Conservation (phyloP, 805 yeast genomes). For the Yarrowia deformans region DNA sequence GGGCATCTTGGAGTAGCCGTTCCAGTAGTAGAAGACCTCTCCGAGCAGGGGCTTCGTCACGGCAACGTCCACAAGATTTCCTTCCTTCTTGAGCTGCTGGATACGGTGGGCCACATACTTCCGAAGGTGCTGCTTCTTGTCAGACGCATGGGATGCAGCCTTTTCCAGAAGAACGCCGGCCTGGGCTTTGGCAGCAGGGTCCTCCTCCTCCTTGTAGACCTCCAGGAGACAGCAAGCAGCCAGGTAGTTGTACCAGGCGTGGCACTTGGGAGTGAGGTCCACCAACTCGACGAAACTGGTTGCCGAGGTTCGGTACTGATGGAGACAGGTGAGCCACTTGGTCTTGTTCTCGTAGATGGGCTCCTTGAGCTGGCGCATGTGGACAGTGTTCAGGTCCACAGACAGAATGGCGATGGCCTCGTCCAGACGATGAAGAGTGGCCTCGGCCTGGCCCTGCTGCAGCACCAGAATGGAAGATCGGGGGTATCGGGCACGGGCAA, state of each 20-base stretch:
- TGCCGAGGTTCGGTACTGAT: slow-evolving; percentile 81
- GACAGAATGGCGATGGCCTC: slow-evolving; percentile 71
- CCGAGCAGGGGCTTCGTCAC: slow-evolving; percentile 83
- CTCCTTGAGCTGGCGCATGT: slow-evolving; percentile 92
- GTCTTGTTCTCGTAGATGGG: slow-evolving; percentile 82
- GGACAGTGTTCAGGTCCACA: slow-evolving; percentile 58
- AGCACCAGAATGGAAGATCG: slow-evolving; percentile 88
- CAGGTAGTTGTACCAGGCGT: slow-evolving; percentile 80
- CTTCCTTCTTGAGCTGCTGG: slow-evolving; percentile 30
- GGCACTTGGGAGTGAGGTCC: slow-evolving; percentile 87
- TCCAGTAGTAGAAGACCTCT: slow-evolving; percentile 89
- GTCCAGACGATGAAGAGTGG: slow-evolving; percentile 68
- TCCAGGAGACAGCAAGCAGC: slow-evolving; percentile 89
- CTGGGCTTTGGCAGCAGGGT: slow-evolving; percentile 14
- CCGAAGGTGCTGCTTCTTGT: slow-evolving; percentile 33
- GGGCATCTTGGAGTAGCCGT: slow-evolving; percentile 87
- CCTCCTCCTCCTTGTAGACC: slow-evolving; percentile 62
- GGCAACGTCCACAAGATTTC: slow-evolving; percentile 62
- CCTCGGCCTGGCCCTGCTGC: slow-evolving; percentile 82
- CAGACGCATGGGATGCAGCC: slow-evolving; percentile 24
- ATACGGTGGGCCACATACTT: slow-evolving; percentile 21
- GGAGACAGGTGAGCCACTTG: slow-evolving; percentile 74
- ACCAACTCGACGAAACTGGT: slow-evolving; percentile 69
- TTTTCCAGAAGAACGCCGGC: slow-evolving; percentile 19
- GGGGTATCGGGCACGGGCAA: slow-evolving; percentile 78